Evolutionary conservation across 148 eudicot species (phyloP).

Genomic region (Cornus kousa): DNA sequence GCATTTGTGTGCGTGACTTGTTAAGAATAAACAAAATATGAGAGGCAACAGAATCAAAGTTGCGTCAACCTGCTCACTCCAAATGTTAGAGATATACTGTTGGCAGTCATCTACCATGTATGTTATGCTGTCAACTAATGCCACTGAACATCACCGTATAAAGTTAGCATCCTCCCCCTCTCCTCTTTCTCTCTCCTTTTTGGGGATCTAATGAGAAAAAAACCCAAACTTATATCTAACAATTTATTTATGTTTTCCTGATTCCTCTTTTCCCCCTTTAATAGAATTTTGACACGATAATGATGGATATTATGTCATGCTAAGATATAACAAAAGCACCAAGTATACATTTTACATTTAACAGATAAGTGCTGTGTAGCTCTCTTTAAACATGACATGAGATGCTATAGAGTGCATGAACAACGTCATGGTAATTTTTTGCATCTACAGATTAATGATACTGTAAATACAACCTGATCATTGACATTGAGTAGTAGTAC

Average conservation of each 20-base stretch:
- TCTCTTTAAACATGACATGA: not conserved
- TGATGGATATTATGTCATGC: not conserved
- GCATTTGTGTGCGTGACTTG: too few relatives aligned
- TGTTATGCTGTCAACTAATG: too few relatives aligned
- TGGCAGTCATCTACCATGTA: too few relatives aligned
- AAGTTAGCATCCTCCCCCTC: too few relatives aligned
- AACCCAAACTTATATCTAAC: not conserved
- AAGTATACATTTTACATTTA: not conserved
- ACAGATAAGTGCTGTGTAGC: not conserved
- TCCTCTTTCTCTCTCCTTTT: too few relatives aligned
- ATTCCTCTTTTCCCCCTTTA: not conserved
- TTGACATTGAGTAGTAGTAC: not conserved
- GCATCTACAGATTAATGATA: not conserved
- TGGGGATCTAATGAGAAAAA: not conserved
- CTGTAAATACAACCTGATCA: not conserved
- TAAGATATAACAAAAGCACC: not conserved
- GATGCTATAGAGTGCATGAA: not conserved
- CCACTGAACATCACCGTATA: too few relatives aligned
- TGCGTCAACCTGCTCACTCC: too few relatives aligned
- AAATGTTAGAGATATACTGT: too few relatives aligned
- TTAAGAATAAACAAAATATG: too few relatives aligned
- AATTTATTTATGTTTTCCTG: not conserved
- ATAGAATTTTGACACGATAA: not conserved
- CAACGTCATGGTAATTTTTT: not conserved
- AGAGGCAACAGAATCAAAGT: too few relatives aligned